These are phyloP conservation scores for Babesia ovata DNA, from an alignment of 169 alveolate species.

Conservation along the genomic window DNA sequence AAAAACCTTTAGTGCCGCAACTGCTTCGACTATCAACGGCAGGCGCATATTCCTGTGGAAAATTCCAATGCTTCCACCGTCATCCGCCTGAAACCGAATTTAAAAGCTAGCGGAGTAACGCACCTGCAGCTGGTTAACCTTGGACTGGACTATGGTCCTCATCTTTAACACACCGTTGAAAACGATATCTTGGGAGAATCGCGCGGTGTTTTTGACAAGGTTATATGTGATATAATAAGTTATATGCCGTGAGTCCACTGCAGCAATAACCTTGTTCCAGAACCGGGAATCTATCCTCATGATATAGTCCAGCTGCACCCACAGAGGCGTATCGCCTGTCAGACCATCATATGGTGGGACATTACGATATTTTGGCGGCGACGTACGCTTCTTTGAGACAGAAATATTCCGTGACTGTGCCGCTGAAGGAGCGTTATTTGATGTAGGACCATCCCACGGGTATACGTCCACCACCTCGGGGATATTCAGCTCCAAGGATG, in stretches of 20 bases:
- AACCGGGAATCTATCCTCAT: constrained; percentile 1
- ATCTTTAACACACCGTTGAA: constrained; percentile 14
- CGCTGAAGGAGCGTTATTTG: not conserved
- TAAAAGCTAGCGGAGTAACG: not conserved
- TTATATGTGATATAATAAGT: constrained; percentile 20
- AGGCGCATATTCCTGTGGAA: not conserved
- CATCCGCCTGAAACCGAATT: not conserved
- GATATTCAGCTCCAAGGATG: constrained; percentile 8
- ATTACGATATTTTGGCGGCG: too few species aligned
- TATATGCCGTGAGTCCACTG: constrained; percentile 12
- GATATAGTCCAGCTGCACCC: constrained; percentile 22
- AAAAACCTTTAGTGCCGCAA: not conserved
- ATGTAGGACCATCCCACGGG: not conserved
- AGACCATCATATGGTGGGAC: not conserved
- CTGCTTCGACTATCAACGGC: not conserved
- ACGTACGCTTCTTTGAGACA: not conserved
- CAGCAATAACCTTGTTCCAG: constrained; percentile 2
- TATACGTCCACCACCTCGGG: constrained; percentile 19
- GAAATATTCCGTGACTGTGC: not conserved
- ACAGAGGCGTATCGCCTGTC: not conserved
- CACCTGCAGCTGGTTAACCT: constrained; percentile 16
- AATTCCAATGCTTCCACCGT: not conserved
- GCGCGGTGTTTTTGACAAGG: not conserved
- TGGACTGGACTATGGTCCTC: constrained; percentile 19
- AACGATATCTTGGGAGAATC: not conserved